Evolutionary conservation across 1,139 yeast genomes (phyloP), one percentile per base, ranked within the genome.

Genomic region (Blastobotrys raffinosifermentans): DNA sequence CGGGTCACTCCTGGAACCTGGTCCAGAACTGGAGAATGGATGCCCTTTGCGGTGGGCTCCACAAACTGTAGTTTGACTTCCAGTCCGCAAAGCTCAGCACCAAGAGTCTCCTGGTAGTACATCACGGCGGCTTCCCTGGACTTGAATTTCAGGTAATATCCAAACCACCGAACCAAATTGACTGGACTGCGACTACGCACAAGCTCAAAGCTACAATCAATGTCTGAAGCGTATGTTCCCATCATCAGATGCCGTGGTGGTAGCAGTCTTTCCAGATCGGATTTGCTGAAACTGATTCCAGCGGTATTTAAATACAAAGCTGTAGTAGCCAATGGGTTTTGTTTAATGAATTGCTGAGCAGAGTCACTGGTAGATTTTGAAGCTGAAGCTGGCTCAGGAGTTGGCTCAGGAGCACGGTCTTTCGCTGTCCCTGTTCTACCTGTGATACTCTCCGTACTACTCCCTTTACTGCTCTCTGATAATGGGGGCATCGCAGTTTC

Each of bases 71-170:
- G 57, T 16, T 66, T 57, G 19, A 75, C 49, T 16, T 63, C 64
- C 29, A 69, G 50, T 1, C 85, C 85, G 47, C 77, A 73, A 26
- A 78, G 51, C 37, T 65, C 63, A 35, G 70, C 67, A 4, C 69
- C 67, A 4, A 54, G 43, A 0, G 80, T 73, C 49, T 75, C 81
- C 13, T 64, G 49, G 50, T 60, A 62, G 53, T 70, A 80, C 2
- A 64, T 62, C 19, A 74, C 66, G 0, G 85, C 84, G 16, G 70
- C 71, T 21, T 64, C 61, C 34, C 59, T 55, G 29, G 61, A 58
- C 3, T 65, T 62, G 49, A 80, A 80, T 2, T 73, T 54, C 26
- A 80, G 58, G 50, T 69, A 78, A 53, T 77, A 77, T 2, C 70
- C 67, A 33, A 71, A 68, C 45, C 66, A 58, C 29, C 72, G 70